Percentiles rank a stretch among this genome's conserved stretches.
Conservation (phyloP, 352 stramenopile genomes). For the Pythium volutum region DNA sequence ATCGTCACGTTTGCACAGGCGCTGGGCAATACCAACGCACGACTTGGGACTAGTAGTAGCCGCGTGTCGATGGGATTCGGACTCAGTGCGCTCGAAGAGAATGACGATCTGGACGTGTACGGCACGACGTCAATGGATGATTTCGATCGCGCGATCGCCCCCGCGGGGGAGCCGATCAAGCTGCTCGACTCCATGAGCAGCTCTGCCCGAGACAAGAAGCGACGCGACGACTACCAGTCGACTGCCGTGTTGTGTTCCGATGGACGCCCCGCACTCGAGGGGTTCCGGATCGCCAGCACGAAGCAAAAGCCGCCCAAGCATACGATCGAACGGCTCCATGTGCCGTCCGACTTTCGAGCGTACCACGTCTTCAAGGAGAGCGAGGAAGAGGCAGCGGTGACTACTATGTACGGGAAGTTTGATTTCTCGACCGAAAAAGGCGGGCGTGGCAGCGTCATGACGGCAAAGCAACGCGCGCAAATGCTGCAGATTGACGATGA, state of each 20-base stretch:
- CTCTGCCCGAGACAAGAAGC: constrained; percentile 30
- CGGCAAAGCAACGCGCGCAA: constrained; percentile 43
- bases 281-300: constrained; percentile 43
- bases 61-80: constrained; percentile 53
- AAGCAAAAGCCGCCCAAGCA: constrained; percentile 45
- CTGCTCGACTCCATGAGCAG: constrained; percentile 22
- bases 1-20: constrained; percentile 76
- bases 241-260: constrained; percentile 45
- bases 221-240: constrained; percentile 20
- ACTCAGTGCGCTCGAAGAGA: constrained; percentile 76
- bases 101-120: constrained; percentile 85
- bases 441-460: constrained; percentile 37
- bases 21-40: constrained; percentile 20
- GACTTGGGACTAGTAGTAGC: background rate
- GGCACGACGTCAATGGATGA: constrained; percentile 54
- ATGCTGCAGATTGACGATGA: constrained; percentile 28
- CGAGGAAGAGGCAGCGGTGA: constrained; percentile 20
- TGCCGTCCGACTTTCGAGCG: constrained; percentile 49
- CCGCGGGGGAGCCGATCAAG: constrained; percentile 6
- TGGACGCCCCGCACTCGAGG: constrained; percentile 48
- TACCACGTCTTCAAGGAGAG: constrained; percentile 47
- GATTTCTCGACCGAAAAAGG: constrained; percentile 48
- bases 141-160: constrained; percentile 64
- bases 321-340: constrained; percentile 39
- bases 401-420: constrained; percentile 49